These are phyloP conservation scores for Phyllosticta paracitricarpa DNA, from an alignment of 2,329 filamentous ascomycete species.

Conservation along the genomic window DNA sequence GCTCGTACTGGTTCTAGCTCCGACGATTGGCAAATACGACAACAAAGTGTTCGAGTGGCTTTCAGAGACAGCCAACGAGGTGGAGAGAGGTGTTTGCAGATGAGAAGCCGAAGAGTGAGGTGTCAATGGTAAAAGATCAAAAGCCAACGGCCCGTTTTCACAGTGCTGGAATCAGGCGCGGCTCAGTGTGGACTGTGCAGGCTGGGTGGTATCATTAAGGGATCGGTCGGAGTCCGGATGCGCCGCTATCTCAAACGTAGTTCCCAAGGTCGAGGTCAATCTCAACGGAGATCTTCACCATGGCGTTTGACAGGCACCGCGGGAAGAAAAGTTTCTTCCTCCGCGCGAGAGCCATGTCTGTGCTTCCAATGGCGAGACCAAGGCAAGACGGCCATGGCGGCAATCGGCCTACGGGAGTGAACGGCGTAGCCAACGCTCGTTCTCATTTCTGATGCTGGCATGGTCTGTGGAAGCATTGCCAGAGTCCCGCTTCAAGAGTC, in stretches of 20 bases:
- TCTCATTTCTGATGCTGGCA: neutral
- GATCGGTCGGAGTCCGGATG: neutral
- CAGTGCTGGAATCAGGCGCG: neutral
- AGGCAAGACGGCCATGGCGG: neutral
- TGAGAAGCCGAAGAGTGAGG: neutral
- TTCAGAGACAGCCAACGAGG: neutral
- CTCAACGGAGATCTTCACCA: neutral
- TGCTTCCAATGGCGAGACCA: slow-evolving; percentile 3
- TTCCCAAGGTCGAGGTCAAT: slow-evolving; percentile 1
- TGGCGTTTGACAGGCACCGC: slow-evolving; percentile 3
- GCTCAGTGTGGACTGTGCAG: neutral
- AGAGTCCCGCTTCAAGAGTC: neutral
- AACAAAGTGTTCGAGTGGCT: neutral
- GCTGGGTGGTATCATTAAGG: neutral
- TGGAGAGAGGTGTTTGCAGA: neutral
- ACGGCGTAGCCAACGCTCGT: neutral
- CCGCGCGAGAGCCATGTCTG: slow-evolving; percentile 2
- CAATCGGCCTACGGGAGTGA: slow-evolving; percentile 8
- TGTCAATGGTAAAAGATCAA: neutral
- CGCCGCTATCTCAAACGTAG: neutral
- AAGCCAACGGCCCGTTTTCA: neutral
- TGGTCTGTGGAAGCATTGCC: neutral
- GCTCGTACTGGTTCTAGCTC: neutral
- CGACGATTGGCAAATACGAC: neutral
- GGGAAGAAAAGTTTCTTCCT: slow-evolving; percentile 1